Evolutionary conservation across 495 filamentous ascomycete species (phyloP).

Genomic region (Lophium mytilinum): DNA sequence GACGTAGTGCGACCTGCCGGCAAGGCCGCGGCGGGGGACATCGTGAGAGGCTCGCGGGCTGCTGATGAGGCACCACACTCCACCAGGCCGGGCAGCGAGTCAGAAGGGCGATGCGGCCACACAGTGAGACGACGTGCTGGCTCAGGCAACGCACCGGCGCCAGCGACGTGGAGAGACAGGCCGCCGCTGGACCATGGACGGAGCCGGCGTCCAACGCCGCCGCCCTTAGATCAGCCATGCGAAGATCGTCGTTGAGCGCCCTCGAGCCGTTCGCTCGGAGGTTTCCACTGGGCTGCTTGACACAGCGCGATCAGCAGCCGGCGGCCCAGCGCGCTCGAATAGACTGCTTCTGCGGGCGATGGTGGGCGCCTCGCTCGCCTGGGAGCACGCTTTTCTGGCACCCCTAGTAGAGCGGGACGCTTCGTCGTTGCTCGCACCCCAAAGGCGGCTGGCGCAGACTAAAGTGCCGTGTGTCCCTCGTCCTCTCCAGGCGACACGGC

Average conservation of each 20-base stretch:
- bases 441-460: not conserved
- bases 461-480: not conserved
- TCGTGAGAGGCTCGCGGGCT: not conserved
- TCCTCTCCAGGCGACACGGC: conserved; percentile 15
- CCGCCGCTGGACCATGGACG: too few relatives aligned
- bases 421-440: not conserved
- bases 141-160: not conserved
- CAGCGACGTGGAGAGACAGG: not conserved
- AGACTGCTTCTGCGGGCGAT: conserved; percentile 12
- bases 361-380: conserved; percentile 5
- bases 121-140: not conserved
- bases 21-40: not conserved
- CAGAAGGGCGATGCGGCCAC: not conserved
- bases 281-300: not conserved
- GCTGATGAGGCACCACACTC: not conserved
- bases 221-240: conserved; percentile 2
- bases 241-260: conserved; percentile 1
- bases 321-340: not conserved
- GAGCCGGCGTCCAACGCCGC: too few relatives aligned
- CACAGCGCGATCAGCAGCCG: conserved; percentile 4
- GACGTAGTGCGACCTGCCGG: not conserved
- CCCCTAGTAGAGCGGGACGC: conserved; percentile 1
- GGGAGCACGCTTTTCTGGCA: not conserved
- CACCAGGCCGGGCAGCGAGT: not conserved
- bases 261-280: conserved; percentile 4